Evolutionary conservation across 1,284 basidiomycete genomes (phyloP).

Genomic region (Ustilago bromivora): DNA sequence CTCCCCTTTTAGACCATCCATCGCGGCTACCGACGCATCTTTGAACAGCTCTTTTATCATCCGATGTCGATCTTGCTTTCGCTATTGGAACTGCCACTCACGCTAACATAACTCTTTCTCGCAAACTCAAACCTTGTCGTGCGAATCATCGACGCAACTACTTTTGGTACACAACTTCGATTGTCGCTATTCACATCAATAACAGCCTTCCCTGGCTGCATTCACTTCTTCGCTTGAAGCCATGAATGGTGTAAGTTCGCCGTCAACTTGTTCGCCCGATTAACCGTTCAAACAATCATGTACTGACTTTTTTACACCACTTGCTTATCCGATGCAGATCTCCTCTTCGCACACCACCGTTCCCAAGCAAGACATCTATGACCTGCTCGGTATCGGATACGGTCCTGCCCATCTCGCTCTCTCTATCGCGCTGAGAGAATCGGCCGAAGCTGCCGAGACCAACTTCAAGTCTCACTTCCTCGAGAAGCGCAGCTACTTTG

Average conservation of each 20-base stretch:
- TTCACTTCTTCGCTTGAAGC: slow-evolving; percentile 38
- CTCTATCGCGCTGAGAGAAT: slow-evolving; percentile 65
- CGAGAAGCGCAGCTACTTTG: slow-evolving; percentile 64
- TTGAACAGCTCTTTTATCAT: slow-evolving; percentile 2
- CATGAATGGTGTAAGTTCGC: slow-evolving; percentile 39
- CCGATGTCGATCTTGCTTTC: background rate
- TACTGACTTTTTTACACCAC: background rate
- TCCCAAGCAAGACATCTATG: slow-evolving; percentile 52
- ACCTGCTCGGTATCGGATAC: slow-evolving; percentile 65
- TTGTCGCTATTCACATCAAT: background rate
- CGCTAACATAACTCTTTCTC: background rate
- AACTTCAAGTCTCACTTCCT: slow-evolving; percentile 60
- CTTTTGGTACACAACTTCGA: background rate
- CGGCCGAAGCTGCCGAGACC: slow-evolving; percentile 47
- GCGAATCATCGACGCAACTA: background rate
- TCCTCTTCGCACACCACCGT: slow-evolving; percentile 30
- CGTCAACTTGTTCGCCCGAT: too few relatives aligned
- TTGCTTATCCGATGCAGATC: slow-evolving; percentile 1
- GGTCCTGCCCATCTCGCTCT: slow-evolving; percentile 67
- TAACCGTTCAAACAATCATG: background rate
- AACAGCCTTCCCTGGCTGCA: slow-evolving; percentile 27
- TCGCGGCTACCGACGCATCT: background rate
- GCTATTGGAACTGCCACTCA: background rate
- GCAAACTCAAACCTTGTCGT: background rate
- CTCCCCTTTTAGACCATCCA: background rate